A percentile compares a stretch with the other conserved stretches of the same genome.
Conservation (phyloP, 345 rosid genomes). For the Eucalyptus regnans region DNA sequence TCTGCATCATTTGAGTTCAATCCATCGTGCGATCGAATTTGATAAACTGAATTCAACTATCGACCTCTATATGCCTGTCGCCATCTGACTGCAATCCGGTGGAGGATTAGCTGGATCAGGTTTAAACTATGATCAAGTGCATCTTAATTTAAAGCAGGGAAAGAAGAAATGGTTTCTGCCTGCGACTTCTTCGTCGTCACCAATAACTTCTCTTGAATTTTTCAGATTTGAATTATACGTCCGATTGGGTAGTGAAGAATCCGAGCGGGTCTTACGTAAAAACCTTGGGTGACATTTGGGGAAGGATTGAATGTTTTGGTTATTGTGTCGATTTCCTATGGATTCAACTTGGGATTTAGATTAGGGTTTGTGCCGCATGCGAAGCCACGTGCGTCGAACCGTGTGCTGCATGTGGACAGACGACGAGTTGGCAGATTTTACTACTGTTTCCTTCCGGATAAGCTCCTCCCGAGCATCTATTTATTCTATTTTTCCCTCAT, state of each 20-base stretch:
- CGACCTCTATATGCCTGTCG: neutral
- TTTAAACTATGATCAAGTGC: neutral
- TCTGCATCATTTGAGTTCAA: neutral
- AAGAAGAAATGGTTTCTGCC: neutral
- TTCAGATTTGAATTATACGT: neutral
- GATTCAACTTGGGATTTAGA: neutral
- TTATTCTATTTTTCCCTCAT: neutral
- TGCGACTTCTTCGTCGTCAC: neutral
- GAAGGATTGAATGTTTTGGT: neutral
- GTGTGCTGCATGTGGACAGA: neutral
- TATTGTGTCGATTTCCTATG: neutral
- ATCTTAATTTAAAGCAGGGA: neutral
- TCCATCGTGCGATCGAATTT: accelerated
- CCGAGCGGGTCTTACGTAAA: neutral
- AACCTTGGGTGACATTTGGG: neutral
- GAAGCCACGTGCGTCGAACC: neutral
- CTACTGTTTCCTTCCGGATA: neutral
- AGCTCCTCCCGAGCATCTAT: neutral
- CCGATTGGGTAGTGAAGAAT: neutral
- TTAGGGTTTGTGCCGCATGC: neutral
- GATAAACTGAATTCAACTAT: accelerated
- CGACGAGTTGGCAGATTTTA: neutral
- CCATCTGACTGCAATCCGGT: neutral
- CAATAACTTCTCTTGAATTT: neutral
- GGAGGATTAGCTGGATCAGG: neutral